Evolutionary conservation across 176 grass and related monocot genomes (phyloP).

Genomic region (sorghum (Sorghum bicolor)): DNA sequence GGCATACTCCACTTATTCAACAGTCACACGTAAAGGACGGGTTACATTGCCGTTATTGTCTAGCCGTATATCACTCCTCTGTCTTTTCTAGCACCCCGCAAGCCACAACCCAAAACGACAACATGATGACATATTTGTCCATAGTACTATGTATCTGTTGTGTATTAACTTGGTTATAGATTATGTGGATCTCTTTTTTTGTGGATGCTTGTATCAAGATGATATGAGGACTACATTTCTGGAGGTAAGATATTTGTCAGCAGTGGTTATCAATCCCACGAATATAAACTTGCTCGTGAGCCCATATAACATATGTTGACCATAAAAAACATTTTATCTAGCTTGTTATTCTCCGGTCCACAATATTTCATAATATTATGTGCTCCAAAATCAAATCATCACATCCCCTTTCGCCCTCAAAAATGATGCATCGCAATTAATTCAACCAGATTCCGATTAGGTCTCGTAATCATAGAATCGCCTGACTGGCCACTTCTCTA

Average conservation of each 20-base stretch:
- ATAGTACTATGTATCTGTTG: not conserved
- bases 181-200: not conserved
- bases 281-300: not conserved
- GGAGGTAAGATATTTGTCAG: not conserved
- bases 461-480: not conserved
- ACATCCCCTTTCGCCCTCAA: not conserved
- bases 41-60: not conserved
- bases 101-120: not conserved
- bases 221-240: not conserved
- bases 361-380: not conserved
- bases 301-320: not conserved
- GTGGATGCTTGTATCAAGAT: not conserved
- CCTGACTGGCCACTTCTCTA: not conserved
- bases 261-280: not conserved
- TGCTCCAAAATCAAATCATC: not conserved
- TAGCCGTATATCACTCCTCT: not conserved
- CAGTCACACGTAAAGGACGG: not conserved
- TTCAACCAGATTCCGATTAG: not conserved
- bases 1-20: not conserved
- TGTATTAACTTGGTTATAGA: not conserved
- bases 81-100: not conserved
- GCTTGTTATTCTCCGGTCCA: fast-evolving
- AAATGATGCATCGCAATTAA: not conserved
- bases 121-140: too few relatives aligned
- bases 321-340: not conserved